phyloP scores from a whole-genome alignment of 2,329 filamentous ascomycete genomes.

The Scedosporium minutisporum region DNA sequence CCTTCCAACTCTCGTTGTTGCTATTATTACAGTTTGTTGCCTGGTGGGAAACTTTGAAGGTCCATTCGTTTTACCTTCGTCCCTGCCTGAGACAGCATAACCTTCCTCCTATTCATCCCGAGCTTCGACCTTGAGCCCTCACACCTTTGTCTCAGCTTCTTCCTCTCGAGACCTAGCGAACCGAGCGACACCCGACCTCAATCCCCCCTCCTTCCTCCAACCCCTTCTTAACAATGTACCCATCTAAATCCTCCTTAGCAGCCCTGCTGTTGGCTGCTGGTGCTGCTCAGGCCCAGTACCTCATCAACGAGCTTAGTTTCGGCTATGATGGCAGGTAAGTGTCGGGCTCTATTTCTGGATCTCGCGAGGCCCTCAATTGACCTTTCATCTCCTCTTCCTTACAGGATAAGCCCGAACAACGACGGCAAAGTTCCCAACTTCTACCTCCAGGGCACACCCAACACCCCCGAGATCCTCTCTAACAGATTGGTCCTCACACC shows the following conservation, averaged over 20 bases:
- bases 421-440: constrained; percentile 45
- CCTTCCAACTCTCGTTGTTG: not conserved
- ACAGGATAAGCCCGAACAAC: constrained; percentile 55
- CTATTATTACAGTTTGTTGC: not conserved
- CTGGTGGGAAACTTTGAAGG: not conserved
- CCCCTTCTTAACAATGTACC: not conserved
- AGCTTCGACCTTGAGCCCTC: not conserved
- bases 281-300: constrained; percentile 51
- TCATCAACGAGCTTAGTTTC: constrained; percentile 69
- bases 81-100: not conserved
- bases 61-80: not conserved
- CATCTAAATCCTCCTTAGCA: constrained; percentile 3
- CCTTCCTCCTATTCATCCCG: not conserved
- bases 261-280: constrained; percentile 30
- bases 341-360: no score
- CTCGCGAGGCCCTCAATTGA: not conserved
- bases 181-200: not conserved
- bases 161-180: not conserved
- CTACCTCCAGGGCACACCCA: constrained; percentile 42
- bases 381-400: not conserved
- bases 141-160: not conserved
- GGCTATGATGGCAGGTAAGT: constrained; percentile 56
- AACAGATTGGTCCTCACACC: constrained; percentile 91
- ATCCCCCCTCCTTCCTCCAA: not conserved
- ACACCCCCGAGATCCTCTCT: constrained; percentile 58